These are phyloP conservation scores for Alternaria postmessia DNA, from an alignment of 2,329 filamentous ascomycete genomes.

Conservation along the genomic window DNA sequence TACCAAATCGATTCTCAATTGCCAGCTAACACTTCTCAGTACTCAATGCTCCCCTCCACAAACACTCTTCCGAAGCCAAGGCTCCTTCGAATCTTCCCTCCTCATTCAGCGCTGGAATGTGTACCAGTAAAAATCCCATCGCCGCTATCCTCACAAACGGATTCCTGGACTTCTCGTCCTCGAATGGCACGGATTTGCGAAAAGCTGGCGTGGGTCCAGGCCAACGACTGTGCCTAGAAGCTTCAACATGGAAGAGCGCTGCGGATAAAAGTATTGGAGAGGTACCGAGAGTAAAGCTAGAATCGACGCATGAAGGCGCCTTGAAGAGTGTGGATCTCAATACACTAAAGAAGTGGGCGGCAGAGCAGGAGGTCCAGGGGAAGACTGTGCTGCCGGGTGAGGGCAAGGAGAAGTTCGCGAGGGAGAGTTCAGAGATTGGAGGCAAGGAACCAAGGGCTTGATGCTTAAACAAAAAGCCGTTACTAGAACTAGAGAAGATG, in stretches of 20 bases:
- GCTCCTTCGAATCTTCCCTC: conserved; percentile 9
- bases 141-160: conserved; percentile 65
- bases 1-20: background rate
- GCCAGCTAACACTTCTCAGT: conserved; percentile 21
- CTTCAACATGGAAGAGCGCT: conserved; percentile 62
- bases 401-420: conserved; percentile 14
- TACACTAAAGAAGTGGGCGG: conserved; percentile 58
- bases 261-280: conserved; percentile 26
- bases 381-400: conserved; percentile 19
- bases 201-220: conserved; percentile 62
- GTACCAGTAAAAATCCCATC: conserved; percentile 48
- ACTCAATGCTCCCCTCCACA: conserved; percentile 35
- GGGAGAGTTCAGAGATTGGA: conserved; percentile 35
- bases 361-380: conserved; percentile 40
- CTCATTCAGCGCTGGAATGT: conserved; percentile 28
- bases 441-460: conserved; percentile 37
- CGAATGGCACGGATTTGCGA: conserved; percentile 65
- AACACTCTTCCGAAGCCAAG: conserved; percentile 23
- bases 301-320: conserved; percentile 61
- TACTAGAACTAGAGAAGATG: background rate
- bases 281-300: conserved; percentile 56
- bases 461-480: background rate
- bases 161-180: conserved; percentile 67
- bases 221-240: conserved; percentile 68
- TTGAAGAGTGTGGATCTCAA: conserved; percentile 57